phyloP scores from a whole-genome alignment of 2,329 filamentous ascomycete species.

The Xylaria sp. region DNA sequence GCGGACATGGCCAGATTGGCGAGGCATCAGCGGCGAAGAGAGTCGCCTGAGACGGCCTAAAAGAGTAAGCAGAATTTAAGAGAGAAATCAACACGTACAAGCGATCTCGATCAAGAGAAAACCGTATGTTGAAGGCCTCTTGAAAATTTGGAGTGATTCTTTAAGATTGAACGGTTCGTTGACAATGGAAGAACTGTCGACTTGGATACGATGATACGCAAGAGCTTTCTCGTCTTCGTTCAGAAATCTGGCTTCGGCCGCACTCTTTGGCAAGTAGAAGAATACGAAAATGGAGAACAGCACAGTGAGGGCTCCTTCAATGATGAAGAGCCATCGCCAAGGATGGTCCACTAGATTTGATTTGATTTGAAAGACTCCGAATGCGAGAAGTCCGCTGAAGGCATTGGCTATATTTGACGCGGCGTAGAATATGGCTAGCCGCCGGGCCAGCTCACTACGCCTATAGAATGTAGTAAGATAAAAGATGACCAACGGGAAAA shows the following conservation, averaged over 20 bases:
- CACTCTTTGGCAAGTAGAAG: slow-evolving; percentile 74
- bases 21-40: not conserved
- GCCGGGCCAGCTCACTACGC: slow-evolving; percentile 75
- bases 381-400: slow-evolving; percentile 61
- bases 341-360: slow-evolving; percentile 51
- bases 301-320: slow-evolving; percentile 67
- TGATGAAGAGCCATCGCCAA: slow-evolving; percentile 63
- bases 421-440: slow-evolving; percentile 79
- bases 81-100: slow-evolving; percentile 24
- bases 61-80: not conserved
- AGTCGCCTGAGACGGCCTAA: not conserved
- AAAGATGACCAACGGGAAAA: slow-evolving; percentile 73
- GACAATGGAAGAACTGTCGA: slow-evolving; percentile 75
- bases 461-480: slow-evolving; percentile 74
- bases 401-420: slow-evolving; percentile 77
- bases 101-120: slow-evolving; percentile 65
- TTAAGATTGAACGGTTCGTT: slow-evolving; percentile 63
- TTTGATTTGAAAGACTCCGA: slow-evolving; percentile 61
- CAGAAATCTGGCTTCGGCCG: slow-evolving; percentile 73
- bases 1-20: not conserved
- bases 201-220: slow-evolving; percentile 78
- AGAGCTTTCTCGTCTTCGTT: slow-evolving; percentile 73
- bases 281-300: slow-evolving; percentile 72
- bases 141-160: slow-evolving; percentile 65
- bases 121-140: slow-evolving; percentile 59